These are phyloP conservation scores for Cladophialophora psammophila DNA, from an alignment of 2,329 filamentous ascomycete genomes.

Conservation along the genomic window DNA sequence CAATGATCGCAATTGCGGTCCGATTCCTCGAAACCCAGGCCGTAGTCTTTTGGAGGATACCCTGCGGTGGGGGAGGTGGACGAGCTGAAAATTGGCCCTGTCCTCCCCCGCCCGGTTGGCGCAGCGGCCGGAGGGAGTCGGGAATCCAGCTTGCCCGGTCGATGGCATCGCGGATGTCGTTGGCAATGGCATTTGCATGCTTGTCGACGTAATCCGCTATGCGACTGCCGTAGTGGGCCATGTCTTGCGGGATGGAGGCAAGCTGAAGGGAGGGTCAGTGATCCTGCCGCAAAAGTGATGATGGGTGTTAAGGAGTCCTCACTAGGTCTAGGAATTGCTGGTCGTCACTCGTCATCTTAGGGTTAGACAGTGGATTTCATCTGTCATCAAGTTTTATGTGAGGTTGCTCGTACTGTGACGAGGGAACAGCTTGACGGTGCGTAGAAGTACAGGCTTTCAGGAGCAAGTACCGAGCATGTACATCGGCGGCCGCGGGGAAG, in stretches of 20 bases:
- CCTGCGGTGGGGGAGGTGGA: slow-evolving; percentile 52
- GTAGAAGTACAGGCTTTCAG: neutral
- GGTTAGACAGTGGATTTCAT: neutral
- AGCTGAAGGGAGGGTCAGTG: slow-evolving; percentile 52
- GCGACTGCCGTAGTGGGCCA: slow-evolving; percentile 73
- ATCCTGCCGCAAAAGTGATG: neutral
- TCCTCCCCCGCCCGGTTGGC: slow-evolving; percentile 33
- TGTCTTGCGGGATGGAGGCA: slow-evolving; percentile 67
- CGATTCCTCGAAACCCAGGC: slow-evolving; percentile 78
- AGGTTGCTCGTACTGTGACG: neutral
- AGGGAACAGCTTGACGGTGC: neutral
- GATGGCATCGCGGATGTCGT: slow-evolving; percentile 73
- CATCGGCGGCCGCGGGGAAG: slow-evolving; percentile 1
- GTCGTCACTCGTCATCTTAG: slow-evolving; percentile 77
- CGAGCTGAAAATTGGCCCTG: slow-evolving; percentile 36
- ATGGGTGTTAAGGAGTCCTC: slow-evolving; percentile 35
- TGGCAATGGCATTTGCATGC: slow-evolving; percentile 78
- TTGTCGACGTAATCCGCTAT: slow-evolving; percentile 82
- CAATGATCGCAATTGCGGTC: slow-evolving; percentile 72
- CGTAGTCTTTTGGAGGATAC: slow-evolving; percentile 64
- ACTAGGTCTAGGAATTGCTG: slow-evolving; percentile 80
- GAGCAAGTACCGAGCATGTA: neutral
- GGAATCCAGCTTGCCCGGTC: slow-evolving; percentile 74
- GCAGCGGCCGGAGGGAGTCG: slow-evolving; percentile 67
- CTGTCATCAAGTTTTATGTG: neutral